phyloP scores from a whole-genome alignment of 768 basidiomycete species.

The Termitomyces eurrhizus region DNA sequence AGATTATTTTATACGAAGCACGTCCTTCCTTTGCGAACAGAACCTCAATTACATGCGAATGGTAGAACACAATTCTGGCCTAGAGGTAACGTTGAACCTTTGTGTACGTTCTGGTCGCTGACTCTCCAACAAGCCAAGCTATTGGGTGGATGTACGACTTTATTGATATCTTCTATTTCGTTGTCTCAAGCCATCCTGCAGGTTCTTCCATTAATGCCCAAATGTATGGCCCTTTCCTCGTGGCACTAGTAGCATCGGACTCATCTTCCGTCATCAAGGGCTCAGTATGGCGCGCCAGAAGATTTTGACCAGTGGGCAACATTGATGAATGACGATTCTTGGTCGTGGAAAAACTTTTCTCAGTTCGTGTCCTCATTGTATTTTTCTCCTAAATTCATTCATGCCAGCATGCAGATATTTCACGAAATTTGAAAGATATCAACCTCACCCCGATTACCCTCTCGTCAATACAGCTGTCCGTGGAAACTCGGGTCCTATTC shows the following conservation, averaged over 20 bases:
- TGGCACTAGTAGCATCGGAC: background rate
- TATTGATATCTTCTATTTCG: background rate
- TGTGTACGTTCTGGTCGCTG: background rate
- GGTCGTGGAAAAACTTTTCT: conserved; percentile 56
- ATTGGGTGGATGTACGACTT: conserved; percentile 62
- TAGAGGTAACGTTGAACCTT: conserved; percentile 39
- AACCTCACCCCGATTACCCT: conserved; percentile 47
- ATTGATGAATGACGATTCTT: conserved; percentile 51
- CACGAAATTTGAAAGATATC: conserved; percentile 61
- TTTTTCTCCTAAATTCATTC: background rate
- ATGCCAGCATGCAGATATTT: conserved; percentile 46
- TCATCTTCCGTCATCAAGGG: conserved; percentile 26
- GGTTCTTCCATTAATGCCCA: conserved; percentile 68
- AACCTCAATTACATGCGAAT: conserved; percentile 46
- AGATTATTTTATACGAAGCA: conserved; percentile 38
- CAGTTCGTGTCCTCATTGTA: conserved; percentile 26
- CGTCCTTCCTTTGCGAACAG: conserved; percentile 50
- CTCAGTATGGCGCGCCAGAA: conserved; percentile 64
- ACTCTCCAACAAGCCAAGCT: conserved; percentile 46
- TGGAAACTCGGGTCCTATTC: conserved; percentile 53
- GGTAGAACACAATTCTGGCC: conserved; percentile 55
- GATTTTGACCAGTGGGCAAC: conserved; percentile 70
- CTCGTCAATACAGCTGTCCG: conserved; percentile 43
- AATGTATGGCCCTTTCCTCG: conserved; percentile 25
- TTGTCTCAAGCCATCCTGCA: conserved; percentile 17